Evolutionary conservation across 108 stramenopile genomes (phyloP).

Genomic region (Chaetoceros tenuissimus): DNA sequence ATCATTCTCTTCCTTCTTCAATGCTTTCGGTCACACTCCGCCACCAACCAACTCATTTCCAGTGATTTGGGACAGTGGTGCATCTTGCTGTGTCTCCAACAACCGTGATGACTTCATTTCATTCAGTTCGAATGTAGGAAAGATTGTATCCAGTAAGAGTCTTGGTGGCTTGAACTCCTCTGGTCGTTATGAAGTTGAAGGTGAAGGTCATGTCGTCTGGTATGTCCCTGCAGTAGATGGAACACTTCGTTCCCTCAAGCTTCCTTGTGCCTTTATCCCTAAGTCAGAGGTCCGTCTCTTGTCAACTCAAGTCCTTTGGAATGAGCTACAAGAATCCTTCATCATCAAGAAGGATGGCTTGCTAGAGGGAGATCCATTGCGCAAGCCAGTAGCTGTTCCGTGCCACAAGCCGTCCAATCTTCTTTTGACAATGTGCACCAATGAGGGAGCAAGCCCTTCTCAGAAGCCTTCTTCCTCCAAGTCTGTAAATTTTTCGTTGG

Average conservation of each 20-base stretch:
- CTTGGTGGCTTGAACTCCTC: neutral
- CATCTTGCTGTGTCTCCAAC: neutral
- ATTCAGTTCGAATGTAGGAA: neutral
- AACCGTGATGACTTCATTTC: neutral
- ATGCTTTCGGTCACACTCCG: no score
- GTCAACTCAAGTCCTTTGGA: neutral
- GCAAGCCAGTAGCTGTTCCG: neutral
- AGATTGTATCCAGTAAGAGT: neutral
- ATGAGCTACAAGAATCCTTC: neutral
- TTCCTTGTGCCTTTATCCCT: neutral
- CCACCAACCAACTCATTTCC: no score
- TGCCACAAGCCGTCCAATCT: neutral
- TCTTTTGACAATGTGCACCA: neutral
- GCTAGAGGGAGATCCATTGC: neutral
- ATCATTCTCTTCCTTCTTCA: neutral
- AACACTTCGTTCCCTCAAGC: neutral
- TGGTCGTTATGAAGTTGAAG: neutral
- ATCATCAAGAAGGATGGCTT: neutral
- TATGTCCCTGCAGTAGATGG: neutral
- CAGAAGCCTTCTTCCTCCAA: neutral
- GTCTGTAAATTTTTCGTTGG: no score
- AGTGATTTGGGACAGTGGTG: neutral
- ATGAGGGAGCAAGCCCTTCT: no score
- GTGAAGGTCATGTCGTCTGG: neutral
- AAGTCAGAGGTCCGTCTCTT: neutral